These are phyloP conservation scores for Exobasidium rhododendri DNA, from an alignment of 1,284 basidiomycete genomes.

Conservation along the genomic window DNA sequence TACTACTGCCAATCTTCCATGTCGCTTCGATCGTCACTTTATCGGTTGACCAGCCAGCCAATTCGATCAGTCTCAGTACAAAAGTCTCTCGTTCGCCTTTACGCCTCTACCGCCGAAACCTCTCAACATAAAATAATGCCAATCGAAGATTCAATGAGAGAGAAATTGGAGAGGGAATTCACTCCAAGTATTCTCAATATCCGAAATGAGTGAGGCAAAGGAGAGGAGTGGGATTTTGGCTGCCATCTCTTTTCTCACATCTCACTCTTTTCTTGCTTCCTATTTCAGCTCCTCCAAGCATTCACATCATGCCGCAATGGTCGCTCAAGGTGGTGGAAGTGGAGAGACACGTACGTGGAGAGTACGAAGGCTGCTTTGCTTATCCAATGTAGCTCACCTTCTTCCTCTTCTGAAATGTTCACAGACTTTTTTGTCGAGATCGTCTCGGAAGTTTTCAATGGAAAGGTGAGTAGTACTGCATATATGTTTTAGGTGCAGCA, in stretches of 20 bases:
- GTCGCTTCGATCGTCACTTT: background rate
- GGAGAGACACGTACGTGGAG: conserved; percentile 45
- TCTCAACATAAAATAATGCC: background rate
- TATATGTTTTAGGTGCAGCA: background rate
- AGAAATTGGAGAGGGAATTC: conserved; percentile 32
- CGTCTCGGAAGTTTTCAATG: conserved; percentile 44
- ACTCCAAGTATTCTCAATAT: conserved; percentile 32
- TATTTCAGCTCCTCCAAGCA: conserved; percentile 37
- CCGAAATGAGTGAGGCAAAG: conserved; percentile 42
- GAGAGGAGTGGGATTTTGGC: conserved; percentile 4
- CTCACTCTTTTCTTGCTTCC: background rate
- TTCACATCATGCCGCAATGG: conserved; percentile 54
- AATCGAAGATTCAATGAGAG: conserved; percentile 38
- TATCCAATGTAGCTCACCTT: too few relatives aligned
- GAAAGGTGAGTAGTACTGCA: conserved; percentile 23
- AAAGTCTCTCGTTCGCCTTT: background rate
- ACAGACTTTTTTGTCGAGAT: conserved; percentile 50
- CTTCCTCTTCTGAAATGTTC: too few relatives aligned
- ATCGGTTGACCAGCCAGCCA: background rate
- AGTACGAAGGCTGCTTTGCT: background rate
- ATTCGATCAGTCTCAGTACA: background rate
- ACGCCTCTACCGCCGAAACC: background rate
- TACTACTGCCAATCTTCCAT: too few relatives aligned
- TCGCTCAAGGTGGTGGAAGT: conserved; percentile 48
- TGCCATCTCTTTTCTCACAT: background rate